Percentiles rank a stretch among this genome's conserved stretches.
These are phyloP conservation scores for Cryptococcus floricola DNA, from an alignment of 1,284 basidiomycete genomes.

Conservation along the genomic window DNA sequence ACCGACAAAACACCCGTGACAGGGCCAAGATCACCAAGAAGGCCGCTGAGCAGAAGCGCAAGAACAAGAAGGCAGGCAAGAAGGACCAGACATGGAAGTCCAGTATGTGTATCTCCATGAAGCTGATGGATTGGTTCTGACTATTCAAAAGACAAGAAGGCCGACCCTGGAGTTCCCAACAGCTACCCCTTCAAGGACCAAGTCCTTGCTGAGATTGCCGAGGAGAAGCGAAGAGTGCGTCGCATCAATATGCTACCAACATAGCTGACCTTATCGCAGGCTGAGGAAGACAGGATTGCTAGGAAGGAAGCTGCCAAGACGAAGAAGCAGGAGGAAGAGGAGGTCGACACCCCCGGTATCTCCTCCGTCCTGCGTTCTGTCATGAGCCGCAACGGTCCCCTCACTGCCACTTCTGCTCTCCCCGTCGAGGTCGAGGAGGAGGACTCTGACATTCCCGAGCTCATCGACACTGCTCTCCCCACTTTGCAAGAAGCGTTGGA, in stretches of 20 bases:
- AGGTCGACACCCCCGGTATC: constrained; percentile 43
- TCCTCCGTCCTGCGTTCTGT: constrained; percentile 25
- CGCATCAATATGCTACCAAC: neutral
- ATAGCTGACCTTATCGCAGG: constrained; percentile 8
- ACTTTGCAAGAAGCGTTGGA: constrained; percentile 71
- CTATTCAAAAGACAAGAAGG: constrained; percentile 61
- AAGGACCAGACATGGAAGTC: constrained; percentile 87
- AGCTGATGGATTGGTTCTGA: neutral
- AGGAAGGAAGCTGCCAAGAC: constrained; percentile 54
- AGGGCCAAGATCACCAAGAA: constrained; percentile 76
- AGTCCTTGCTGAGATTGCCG: constrained; percentile 84
- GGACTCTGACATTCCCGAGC: constrained; percentile 52
- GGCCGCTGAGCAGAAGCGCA: constrained; percentile 71
- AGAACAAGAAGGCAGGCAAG: constrained; percentile 72
- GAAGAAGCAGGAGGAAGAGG: constrained; percentile 40
- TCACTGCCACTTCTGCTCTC: constrained; percentile 10
- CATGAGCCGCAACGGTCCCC: constrained; percentile 16
- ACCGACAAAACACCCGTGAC: constrained; percentile 67
- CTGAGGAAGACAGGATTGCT: constrained; percentile 31
- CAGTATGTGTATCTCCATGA: constrained; percentile 58
- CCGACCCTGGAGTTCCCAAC: constrained; percentile 95
- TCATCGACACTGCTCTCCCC: constrained; percentile 65
- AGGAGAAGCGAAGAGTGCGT: constrained; percentile 67
- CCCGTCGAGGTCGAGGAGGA: constrained; percentile 7
- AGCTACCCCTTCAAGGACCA: constrained; percentile 96